Evolutionary conservation across 2,329 filamentous ascomycete species (phyloP), one percentile per base, ranked within the genome.

Genomic region (Fusarium sp.): DNA sequence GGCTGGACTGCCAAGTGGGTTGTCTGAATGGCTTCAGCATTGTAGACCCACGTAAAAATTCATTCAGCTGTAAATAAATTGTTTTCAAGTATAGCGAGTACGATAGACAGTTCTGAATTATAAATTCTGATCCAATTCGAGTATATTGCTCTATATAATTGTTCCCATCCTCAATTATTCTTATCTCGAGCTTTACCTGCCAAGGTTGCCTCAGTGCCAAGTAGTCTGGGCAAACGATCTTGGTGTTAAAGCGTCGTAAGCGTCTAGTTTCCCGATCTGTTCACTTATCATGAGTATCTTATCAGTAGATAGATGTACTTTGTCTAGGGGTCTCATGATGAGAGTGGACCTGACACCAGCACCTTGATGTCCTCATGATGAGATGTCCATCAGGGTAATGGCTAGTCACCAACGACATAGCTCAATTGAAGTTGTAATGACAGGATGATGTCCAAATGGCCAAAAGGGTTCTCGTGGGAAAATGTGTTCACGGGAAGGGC

Each of bases 301-400:
- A 13, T 37, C 13, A 29, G 16, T 25, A 6, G 11, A 16, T 25
- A 6, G 11, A 22, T 2, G 4, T 9, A 4, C 6, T 34, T 32
- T 30, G 27, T 42, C 14, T 4, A 20, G 34, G 24, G 54, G 20
- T 58, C 34, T 53, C 65, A 59, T 65, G 58, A 69, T 65, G 48
- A n/a, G 18, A 45, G 29, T 65, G 65, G 61, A 46, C 65, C 49
- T 58, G 48, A 29, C 7, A 25, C 7, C 27, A 2, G 27, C 34
- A 71, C 69, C 69, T 59, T 71, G 69, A 71, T 71, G 69, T 62
- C 65, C 68, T 41, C 63, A 57, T 66, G 68, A 71, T 71, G 68
- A 49, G 56, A 71, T 69, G 53, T 6, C 69, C 65, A 71, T 71
- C 69, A 71, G 40, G 69, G 69, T 71, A 53, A 49, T 24, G 32